These are phyloP conservation scores for Elsinoe fawcettii DNA, from an alignment of 2,329 filamentous ascomycete species.

Conservation along the genomic window DNA sequence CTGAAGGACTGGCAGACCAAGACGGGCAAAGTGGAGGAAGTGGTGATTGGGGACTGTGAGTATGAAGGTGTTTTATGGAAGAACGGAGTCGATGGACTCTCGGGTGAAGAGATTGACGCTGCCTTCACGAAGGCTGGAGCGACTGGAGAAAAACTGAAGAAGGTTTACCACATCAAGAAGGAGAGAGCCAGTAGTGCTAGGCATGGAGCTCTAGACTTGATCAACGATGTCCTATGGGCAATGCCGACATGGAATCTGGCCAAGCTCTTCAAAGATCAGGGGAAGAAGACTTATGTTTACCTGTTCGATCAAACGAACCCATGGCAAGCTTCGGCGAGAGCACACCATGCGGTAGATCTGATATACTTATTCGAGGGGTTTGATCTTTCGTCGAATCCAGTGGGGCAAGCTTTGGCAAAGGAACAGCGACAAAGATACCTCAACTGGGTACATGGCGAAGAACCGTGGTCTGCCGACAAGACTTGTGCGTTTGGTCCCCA, in stretches of 20 bases:
- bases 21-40: conserved; percentile 28
- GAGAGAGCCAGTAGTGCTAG: conserved; percentile 35
- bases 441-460: conserved; percentile 30
- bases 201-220: conserved; percentile 35
- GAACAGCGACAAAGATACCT: conserved; percentile 38
- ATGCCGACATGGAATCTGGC: conserved; percentile 24
- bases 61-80: conserved; percentile 40
- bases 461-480: conserved; percentile 31
- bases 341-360: conserved; percentile 44
- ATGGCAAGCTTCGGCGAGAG: conserved; percentile 39
- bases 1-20: conserved; percentile 33
- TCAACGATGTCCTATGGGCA: conserved; percentile 30
- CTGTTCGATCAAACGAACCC: conserved; percentile 41
- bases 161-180: conserved; percentile 36
- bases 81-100: conserved; percentile 34
- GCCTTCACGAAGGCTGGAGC: conserved; percentile 30
- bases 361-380: conserved; percentile 38
- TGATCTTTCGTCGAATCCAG: conserved; percentile 31
- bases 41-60: conserved; percentile 40
- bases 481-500: conserved; percentile 36
- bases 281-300: conserved; percentile 33
- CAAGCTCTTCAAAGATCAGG: conserved; percentile 17
- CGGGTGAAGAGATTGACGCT: conserved; percentile 29
- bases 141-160: conserved; percentile 30
- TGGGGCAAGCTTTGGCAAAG: conserved; percentile 29